Evolutionary conservation across 176 grass and related monocot species (phyloP).

Genomic region (Neostapfia colusana): DNA sequence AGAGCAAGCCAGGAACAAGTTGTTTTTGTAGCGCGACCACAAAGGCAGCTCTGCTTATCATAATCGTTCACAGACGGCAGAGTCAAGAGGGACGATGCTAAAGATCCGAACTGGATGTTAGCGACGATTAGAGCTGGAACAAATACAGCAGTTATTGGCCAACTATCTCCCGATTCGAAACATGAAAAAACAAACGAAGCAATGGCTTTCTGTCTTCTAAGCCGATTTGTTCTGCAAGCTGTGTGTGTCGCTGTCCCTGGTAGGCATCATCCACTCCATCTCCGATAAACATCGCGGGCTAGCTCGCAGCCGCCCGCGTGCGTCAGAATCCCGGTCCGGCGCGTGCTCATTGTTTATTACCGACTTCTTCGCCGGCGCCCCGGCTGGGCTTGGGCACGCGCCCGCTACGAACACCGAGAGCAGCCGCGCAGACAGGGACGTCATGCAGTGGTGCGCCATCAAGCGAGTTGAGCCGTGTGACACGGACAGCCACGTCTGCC

Average conservation of each 20-base stretch:
- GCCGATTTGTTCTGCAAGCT: neutral
- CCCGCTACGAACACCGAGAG: neutral
- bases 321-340: neutral
- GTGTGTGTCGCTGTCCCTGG: neutral
- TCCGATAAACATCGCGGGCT: neutral
- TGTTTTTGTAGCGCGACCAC: neutral
- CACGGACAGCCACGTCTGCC: neutral
- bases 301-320: neutral
- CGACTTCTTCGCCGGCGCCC: neutral
- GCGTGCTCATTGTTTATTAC: neutral
- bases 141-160: no score
- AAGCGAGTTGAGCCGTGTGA: neutral
- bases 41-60: neutral
- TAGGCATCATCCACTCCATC: neutral
- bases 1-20: neutral
- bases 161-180: neutral
- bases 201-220: neutral
- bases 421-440: neutral
- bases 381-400: neutral
- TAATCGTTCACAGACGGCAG: neutral
- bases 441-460: neutral
- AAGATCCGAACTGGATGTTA: no score
- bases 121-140: no score
- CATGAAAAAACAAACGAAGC: neutral
- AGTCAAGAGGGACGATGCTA: no score